Evolutionary conservation across 768 basidiomycete genomes (phyloP).

Genomic region (Grammothele lineata): DNA sequence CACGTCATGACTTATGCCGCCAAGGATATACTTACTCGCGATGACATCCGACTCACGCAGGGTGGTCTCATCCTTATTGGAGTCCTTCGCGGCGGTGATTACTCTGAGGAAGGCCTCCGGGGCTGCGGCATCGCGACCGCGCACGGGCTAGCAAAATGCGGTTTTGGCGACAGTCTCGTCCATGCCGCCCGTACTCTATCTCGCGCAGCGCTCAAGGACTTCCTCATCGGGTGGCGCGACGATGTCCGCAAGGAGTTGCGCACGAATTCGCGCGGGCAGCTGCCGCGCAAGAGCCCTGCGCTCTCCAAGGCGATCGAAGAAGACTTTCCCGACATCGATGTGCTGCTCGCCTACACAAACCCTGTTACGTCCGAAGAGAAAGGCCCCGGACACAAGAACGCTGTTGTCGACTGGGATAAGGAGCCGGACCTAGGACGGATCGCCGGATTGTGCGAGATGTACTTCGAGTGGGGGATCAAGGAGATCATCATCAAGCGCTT

Average conservation of each 20-base stretch:
- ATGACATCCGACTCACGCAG: constrained; percentile 46
- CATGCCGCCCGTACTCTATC: constrained; percentile 50
- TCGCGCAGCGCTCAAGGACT: constrained; percentile 40
- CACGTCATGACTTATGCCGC: constrained; percentile 45
- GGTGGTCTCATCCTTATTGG: constrained; percentile 80
- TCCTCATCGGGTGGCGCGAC: constrained; percentile 61
- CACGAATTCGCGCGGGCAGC: constrained; percentile 59
- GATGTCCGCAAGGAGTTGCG: constrained; percentile 59
- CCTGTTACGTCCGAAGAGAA: constrained; percentile 65
- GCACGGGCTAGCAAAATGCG: constrained; percentile 74
- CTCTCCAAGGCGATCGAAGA: constrained; percentile 62
- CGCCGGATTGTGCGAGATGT: constrained; percentile 77
- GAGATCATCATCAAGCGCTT: constrained; percentile 83
- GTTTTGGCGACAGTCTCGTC: constrained; percentile 69
- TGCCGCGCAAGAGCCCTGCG: constrained; percentile 60
- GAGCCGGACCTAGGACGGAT: constrained; percentile 71
- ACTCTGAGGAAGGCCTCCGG: constrained; percentile 64
- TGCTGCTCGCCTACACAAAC: constrained; percentile 72
- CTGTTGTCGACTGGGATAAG: constrained; percentile 41
- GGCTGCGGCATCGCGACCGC: constrained; percentile 71
- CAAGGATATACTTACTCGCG: constrained; percentile 39
- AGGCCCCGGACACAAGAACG: constrained; percentile 14
- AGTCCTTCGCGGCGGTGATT: constrained; percentile 88
- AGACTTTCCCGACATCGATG: constrained; percentile 67
- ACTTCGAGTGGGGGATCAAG: constrained; percentile 90